Evolutionary conservation across 2,329 filamentous ascomycete genomes (phyloP).

Genomic region (Exophiala phaeomuriformis): DNA sequence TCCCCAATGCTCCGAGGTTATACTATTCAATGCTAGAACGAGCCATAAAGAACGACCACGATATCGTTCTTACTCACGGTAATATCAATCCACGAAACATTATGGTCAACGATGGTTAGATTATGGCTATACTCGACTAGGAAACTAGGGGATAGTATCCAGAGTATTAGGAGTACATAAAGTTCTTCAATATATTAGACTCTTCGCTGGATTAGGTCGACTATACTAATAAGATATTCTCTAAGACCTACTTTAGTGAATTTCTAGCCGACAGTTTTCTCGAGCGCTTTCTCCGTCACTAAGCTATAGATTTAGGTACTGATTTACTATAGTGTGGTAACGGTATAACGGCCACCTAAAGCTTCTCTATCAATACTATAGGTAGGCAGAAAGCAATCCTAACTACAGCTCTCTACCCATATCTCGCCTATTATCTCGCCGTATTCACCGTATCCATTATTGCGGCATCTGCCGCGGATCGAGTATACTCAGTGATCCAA

Average conservation of each 20-base stretch:
- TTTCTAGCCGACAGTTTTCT: background rate
- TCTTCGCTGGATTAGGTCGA: background rate
- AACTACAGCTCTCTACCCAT: no score
- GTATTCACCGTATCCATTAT: background rate
- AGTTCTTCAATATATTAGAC: slow-evolving; percentile 2
- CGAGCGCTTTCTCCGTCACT: background rate
- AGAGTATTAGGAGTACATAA: slow-evolving; percentile 27
- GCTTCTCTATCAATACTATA: background rate
- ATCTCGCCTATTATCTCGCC: no score
- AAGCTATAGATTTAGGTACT: background rate
- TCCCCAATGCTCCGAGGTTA: background rate
- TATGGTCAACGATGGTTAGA: slow-evolving; percentile 20
- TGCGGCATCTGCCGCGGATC: background rate
- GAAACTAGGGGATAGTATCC: slow-evolving; percentile 28
- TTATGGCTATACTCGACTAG: slow-evolving; percentile 27
- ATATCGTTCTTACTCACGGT: slow-evolving; percentile 25
- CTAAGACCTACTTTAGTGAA: background rate
- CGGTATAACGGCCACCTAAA: background rate
- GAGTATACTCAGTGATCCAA: background rate
- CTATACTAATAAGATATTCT: background rate
- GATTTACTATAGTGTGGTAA: background rate
- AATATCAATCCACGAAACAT: slow-evolving; percentile 27
- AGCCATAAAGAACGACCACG: slow-evolving; percentile 6
- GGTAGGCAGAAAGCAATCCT: no score
- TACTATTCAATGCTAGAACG: background rate